phyloP scores from a whole-genome alignment of 768 basidiomycete species.

The Mycena metata region DNA sequence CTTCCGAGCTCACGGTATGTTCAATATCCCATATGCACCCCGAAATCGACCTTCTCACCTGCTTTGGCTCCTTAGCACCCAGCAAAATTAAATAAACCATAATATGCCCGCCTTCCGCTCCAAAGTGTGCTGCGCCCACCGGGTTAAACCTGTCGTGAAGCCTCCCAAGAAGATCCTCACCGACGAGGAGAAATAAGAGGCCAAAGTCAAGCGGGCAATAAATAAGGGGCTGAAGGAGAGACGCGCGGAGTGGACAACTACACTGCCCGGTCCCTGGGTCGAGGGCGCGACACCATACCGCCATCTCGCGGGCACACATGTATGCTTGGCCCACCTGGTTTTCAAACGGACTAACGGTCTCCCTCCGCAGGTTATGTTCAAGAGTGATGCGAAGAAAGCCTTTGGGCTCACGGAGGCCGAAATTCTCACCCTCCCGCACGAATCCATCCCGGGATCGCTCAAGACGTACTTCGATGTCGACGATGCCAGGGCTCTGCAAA shows the following conservation, averaged over 20 bases:
- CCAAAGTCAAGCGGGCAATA: conserved; percentile 9
- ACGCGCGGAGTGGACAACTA: conserved; percentile 5
- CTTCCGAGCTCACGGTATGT: too few relatives aligned
- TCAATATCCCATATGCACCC: too few relatives aligned
- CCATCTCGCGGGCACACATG: not conserved
- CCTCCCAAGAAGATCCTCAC: conserved; percentile 5
- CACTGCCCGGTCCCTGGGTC: conserved; percentile 1
- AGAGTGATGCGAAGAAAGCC: conserved; percentile 26
- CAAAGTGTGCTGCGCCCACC: too few relatives aligned
- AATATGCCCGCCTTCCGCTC: too few relatives aligned
- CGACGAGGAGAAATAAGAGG: conserved; percentile 13
- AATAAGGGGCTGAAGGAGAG: conserved; percentile 16
- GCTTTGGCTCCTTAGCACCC: too few relatives aligned
- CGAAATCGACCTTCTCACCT: too few relatives aligned
- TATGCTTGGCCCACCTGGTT: not conserved
- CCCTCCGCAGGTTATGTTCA: conserved; percentile 20
- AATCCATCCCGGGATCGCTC: conserved; percentile 1
- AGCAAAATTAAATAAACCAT: too few relatives aligned
- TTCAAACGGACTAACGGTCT: not conserved
- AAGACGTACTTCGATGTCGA: conserved; percentile 26
- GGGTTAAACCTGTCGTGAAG: not conserved
- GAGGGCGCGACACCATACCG: not conserved
- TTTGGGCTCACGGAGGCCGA: conserved; percentile 26
- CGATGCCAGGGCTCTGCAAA: conserved; percentile 12
- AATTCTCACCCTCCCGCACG: conserved; percentile 24